A percentile compares a stretch with the other conserved stretches of the same genome.
phyloP scores from a whole-genome alignment of 1,139 yeast genomes.

The Candida tropicalis region DNA sequence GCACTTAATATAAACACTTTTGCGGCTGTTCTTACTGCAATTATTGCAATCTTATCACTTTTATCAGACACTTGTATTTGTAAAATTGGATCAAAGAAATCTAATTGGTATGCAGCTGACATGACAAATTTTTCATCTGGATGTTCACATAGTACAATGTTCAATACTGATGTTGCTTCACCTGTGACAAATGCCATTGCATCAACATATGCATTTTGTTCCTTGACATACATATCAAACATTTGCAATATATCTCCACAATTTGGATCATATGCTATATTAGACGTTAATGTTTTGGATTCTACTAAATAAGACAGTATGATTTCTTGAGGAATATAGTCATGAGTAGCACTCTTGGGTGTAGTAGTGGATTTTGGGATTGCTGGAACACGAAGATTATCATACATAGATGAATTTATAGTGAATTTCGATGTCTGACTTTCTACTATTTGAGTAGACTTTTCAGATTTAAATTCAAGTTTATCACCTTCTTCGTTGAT shows the following conservation, averaged over 20 bases:
- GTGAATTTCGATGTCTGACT: conserved; percentile 18
- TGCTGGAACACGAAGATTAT: conserved; percentile 14
- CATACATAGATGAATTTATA: conserved; percentile 18
- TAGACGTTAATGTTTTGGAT: conserved; percentile 27
- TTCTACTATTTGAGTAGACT: conserved; percentile 7
- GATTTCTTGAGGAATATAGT: conserved; percentile 28
- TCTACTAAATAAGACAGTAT: conserved; percentile 27
- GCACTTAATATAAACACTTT: conserved; percentile 26
- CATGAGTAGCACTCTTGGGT: not conserved
- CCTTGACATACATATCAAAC: conserved; percentile 22
- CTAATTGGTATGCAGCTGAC: conserved; percentile 25
- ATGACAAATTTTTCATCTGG: conserved; percentile 15
- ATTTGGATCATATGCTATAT: conserved; percentile 42
- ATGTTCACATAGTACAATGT: conserved; percentile 24
- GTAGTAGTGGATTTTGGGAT: not conserved
- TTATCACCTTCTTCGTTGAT: not conserved
- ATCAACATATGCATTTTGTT: conserved; percentile 14
- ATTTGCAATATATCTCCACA: conserved; percentile 25
- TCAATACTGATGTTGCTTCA: conserved; percentile 28
- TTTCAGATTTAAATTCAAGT: not conserved
- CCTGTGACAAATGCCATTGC: conserved; percentile 42
- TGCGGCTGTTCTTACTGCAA: conserved; percentile 29
- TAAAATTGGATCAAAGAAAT: conserved; percentile 37
- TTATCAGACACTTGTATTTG: conserved; percentile 37
- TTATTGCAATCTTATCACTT: conserved; percentile 20